phyloP scores from a whole-genome alignment of 805 yeast species.

The Starmerella stigmatis region DNA sequence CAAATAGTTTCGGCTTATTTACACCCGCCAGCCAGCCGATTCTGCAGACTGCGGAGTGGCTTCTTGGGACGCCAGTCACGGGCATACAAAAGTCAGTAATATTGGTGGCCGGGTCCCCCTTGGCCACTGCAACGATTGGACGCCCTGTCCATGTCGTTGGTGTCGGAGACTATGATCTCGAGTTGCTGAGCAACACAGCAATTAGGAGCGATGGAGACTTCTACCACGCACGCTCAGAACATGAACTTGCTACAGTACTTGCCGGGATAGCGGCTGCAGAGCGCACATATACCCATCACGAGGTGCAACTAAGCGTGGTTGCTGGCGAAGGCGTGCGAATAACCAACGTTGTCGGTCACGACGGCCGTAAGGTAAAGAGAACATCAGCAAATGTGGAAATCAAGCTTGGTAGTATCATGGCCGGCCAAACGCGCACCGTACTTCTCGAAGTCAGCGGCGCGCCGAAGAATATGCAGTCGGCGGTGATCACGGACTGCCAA shows the following conservation, averaged over 20 bases:
- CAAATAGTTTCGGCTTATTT: background rate
- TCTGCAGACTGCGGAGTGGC: slow-evolving; percentile 5
- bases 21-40: background rate
- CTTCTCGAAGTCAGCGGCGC: background rate
- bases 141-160: slow-evolving; percentile 11
- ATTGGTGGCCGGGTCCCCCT: slow-evolving; percentile 7
- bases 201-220: slow-evolving; percentile 3
- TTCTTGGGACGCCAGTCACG: background rate
- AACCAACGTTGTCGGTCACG: background rate
- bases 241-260: background rate
- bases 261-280: slow-evolving; percentile 9
- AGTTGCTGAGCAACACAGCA: slow-evolving; percentile 1
- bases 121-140: background rate
- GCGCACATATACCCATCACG: slow-evolving; percentile 7
- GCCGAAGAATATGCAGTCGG: background rate
- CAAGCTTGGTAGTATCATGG: slow-evolving; percentile 6
- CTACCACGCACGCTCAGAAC: background rate
- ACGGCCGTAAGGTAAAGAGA: background rate
- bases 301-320: background rate
- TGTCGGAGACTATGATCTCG: slow-evolving; percentile 6
- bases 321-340: background rate
- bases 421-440: slow-evolving; percentile 14
- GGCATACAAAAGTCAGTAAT: slow-evolving; percentile 10
- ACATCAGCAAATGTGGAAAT: background rate
- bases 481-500: background rate